Conservation (phyloP, 1,284 basidiomycete species). For the Rhodotorula sp. region DNA sequence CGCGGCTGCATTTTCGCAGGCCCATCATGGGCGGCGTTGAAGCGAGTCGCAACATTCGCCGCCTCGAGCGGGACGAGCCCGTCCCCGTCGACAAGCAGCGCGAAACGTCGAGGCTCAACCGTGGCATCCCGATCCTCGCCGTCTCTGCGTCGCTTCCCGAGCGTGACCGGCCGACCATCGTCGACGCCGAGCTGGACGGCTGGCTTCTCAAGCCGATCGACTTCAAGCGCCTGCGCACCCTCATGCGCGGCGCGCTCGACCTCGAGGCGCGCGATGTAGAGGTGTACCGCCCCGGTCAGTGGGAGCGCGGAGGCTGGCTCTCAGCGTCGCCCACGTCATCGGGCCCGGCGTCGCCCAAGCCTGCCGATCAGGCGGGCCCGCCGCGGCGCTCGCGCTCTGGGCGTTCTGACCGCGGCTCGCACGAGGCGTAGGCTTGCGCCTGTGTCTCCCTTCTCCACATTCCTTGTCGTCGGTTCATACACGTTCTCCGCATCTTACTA, state of each 20-base stretch:
- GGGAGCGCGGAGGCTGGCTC: slow-evolving; percentile 41
- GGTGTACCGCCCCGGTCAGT: slow-evolving; percentile 55
- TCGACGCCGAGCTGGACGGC: slow-evolving; percentile 41
- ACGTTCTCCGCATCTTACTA: too few species aligned
- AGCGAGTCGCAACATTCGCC: slow-evolving; percentile 44
- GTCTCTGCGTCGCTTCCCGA: slow-evolving; percentile 48
- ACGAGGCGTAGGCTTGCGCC: too few species aligned
- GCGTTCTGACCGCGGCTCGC: too few species aligned
- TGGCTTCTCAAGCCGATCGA: slow-evolving; percentile 46
- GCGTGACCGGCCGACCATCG: slow-evolving; percentile 32
- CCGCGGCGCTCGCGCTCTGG: too few species aligned
- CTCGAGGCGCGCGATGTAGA: slow-evolving; percentile 59
- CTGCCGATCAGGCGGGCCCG: too few species aligned
- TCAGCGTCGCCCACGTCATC: not conserved
- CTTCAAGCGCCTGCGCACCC: slow-evolving; percentile 58
- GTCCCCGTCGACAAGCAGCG: slow-evolving; percentile 3
- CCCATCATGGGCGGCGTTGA: slow-evolving; percentile 46
- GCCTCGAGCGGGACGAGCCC: slow-evolving; percentile 28
- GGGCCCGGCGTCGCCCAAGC: not conserved
- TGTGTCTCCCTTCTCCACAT: too few species aligned
- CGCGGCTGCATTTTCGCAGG: not conserved
- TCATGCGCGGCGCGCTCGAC: slow-evolving; percentile 66
- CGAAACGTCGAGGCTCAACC: slow-evolving; percentile 42
- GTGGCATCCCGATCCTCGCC: slow-evolving; percentile 51
- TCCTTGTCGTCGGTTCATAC: too few species aligned